These are phyloP conservation scores for Pythium plurisporium DNA, from an alignment of 352 stramenopile genomes.

Conservation along the genomic window DNA sequence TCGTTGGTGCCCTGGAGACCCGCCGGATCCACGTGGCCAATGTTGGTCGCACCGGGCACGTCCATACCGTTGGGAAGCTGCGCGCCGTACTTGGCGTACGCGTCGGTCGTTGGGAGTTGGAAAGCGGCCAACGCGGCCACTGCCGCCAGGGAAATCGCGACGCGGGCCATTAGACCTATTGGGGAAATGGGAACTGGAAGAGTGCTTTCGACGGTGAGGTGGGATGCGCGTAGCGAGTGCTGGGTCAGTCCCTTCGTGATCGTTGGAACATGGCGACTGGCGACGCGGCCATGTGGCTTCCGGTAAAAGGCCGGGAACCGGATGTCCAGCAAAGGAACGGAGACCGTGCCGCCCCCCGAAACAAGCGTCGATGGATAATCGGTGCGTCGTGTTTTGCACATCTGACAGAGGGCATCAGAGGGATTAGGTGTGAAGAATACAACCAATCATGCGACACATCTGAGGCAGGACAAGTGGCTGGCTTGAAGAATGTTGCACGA, in stretches of 20 bases:
- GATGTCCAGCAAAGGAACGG: not conserved
- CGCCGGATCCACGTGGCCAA: slow-evolving; percentile 31
- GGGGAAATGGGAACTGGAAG: not conserved
- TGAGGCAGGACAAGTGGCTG: no score
- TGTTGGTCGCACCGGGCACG: slow-evolving; percentile 18
- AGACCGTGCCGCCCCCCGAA: not conserved
- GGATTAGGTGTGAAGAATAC: not conserved
- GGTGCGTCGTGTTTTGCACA: not conserved
- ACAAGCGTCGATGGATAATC: no score
- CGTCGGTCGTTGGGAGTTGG: slow-evolving; percentile 1
- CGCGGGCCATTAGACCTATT: not conserved
- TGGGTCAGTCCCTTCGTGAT: no score
- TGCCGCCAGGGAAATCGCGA: not conserved
- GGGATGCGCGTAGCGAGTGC: no score
- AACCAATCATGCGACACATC: no score
- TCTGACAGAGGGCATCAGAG: not conserved
- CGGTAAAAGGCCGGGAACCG: not conserved
- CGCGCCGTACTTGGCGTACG: slow-evolving; percentile 21
- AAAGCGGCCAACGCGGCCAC: not conserved
- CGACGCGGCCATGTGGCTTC: not conserved
- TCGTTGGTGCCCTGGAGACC: slow-evolving; percentile 27
- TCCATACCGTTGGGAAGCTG: slow-evolving; percentile 31
- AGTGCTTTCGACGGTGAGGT: not conserved
- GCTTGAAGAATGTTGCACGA: no score
- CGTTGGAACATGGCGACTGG: not conserved